Evolutionary conservation across 331 rosid species (phyloP), one percentile per base, ranked within the genome.

Genomic region (Ulmus americana): DNA sequence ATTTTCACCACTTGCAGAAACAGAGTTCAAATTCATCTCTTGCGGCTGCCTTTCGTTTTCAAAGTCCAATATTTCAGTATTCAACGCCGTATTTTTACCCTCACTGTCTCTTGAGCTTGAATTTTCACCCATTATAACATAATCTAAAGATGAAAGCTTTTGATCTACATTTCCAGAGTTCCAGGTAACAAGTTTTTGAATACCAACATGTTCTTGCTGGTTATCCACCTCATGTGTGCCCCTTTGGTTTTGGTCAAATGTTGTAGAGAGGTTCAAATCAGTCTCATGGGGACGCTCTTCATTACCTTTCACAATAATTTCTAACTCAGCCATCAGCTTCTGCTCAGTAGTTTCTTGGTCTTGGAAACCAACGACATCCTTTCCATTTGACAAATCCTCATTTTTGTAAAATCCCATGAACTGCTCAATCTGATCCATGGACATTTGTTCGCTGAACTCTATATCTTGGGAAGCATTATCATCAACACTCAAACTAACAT

Each of bases 251-350:
- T 15, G 62, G 45, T 44, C 64, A 58, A 61, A 6, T 11, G 56
- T 10, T 10, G 51, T 46, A 7, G 14, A 22, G 55, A 67, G 68
- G 40, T 49, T 61, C 53, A 45, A 28, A 59, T 56, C 73, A 52
- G 40, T 56, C 59, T 68, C 86, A 65, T 55, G 58, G 45, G 74
- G 52, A 67, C 11, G 70, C 12, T 63, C 74, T 56, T 72, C 80
- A 61, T 72, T 55, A 59, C 83, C 90, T 63, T 76, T 64, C 70
- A 77, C 54, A 16, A 65, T 73, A 55, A 64, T 50, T 72, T 79
- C 81, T 12, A 75, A 78, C 65, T 80, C 88, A 15, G 81, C 80
- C 54, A 74, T 73, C 59, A 53, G 65, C 67, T 39, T 71, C n/a
- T 69, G 75, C 50, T 80, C 81, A 39, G 51, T 57, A 63, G 62